phyloP scores from a whole-genome alignment of 2,329 filamentous ascomycete genomes.

The Stachybotrys chartarum region DNA sequence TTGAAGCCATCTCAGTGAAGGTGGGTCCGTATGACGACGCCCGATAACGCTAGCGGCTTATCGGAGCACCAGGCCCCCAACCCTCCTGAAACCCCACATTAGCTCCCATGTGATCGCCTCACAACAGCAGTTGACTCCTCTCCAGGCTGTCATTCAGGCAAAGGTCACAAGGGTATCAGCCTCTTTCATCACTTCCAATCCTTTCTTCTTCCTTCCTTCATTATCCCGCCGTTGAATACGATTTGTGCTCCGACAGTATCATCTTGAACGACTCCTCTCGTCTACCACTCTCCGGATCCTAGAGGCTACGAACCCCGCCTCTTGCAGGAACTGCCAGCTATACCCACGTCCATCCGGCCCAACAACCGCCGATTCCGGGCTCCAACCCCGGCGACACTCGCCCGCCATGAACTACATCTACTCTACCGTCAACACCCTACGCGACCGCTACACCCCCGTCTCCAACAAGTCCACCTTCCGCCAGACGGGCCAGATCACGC shows the following conservation, averaged over 20 bases:
- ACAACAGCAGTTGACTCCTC: background rate
- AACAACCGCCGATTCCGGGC: no score
- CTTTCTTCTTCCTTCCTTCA: background rate
- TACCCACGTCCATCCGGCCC: background rate
- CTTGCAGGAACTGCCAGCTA: background rate
- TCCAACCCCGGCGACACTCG: background rate
- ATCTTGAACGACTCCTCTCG: no score
- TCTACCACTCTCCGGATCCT: no score
- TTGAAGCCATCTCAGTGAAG: background rate
- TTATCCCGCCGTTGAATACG: background rate
- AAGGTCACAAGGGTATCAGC: background rate
- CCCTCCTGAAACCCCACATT: background rate
- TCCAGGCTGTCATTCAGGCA: background rate
- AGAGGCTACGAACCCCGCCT: background rate
- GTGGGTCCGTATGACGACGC: background rate
- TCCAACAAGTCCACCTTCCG: conserved; percentile 90
- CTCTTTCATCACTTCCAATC: background rate
- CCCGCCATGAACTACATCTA: conserved; percentile 78
- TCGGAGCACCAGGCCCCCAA: background rate
- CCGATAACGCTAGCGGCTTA: background rate
- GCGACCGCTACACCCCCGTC: conserved; percentile 86
- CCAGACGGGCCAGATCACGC: conserved; percentile 88
- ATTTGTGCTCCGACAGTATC: no score
- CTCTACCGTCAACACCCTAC: conserved; percentile 84
- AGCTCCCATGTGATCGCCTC: background rate